A percentile compares a stretch with the other conserved stretches of the same genome.
phyloP scores from a whole-genome alignment of 495 filamentous ascomycete species.

The Trichoderma virens region DNA sequence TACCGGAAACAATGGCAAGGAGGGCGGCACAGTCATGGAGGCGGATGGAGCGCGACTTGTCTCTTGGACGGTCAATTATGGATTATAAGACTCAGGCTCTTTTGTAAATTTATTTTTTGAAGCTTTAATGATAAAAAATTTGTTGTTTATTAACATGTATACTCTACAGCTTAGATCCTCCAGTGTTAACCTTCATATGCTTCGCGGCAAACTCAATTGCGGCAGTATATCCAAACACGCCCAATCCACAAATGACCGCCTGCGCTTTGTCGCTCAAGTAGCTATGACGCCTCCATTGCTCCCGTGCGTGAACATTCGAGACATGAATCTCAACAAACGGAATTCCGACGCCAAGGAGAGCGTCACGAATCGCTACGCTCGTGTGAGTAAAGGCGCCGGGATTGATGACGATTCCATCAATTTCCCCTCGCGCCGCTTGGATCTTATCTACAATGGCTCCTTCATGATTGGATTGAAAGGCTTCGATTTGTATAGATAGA shows the following conservation, averaged over 20 bases:
- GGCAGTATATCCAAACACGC: conserved; percentile 60
- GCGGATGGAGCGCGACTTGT: conserved; percentile 42
- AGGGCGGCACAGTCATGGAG: conserved; percentile 57
- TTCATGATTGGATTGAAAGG: conserved; percentile 44
- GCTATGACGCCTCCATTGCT: conserved; percentile 54
- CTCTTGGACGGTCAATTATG: background rate
- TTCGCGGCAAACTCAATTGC: conserved; percentile 55
- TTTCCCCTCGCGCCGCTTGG: conserved; percentile 43
- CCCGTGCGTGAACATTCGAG: conserved; percentile 59
- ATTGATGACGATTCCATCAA: conserved; percentile 60
- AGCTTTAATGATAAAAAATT: background rate
- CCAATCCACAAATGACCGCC: conserved; percentile 60
- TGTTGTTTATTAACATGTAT: background rate
- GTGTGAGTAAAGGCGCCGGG: conserved; percentile 63
- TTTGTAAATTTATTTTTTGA: background rate
- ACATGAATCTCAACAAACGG: conserved; percentile 69
- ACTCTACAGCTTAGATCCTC: background rate
- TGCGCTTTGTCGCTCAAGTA: conserved; percentile 65
- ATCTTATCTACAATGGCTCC: conserved; percentile 56
- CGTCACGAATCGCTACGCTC: conserved; percentile 59
- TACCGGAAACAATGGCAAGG: conserved; percentile 55
- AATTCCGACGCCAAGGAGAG: conserved; percentile 52
- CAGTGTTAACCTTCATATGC: conserved; percentile 30
- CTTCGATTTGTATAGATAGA: conserved; percentile 1
- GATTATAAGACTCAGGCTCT: background rate